Percentiles rank a stretch among this genome's conserved stretches.
Conservation (phyloP, 345 rosid species). For the Cochlearia excelsa region DNA sequence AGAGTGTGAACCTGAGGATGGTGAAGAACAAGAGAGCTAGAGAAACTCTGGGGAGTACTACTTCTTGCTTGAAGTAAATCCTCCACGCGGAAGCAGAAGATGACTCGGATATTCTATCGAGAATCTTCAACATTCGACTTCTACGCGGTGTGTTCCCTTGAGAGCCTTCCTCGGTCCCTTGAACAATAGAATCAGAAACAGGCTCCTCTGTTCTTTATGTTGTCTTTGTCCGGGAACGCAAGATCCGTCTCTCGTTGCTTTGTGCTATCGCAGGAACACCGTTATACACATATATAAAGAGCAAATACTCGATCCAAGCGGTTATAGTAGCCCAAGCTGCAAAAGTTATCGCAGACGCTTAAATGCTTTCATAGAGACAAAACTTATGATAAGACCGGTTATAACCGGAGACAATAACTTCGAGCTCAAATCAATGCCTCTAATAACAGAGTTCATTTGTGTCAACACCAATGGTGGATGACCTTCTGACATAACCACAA, state of each 20-base stretch:
- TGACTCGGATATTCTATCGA: constrained; percentile 36
- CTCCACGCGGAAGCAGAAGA: constrained; percentile 68
- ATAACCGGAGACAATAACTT: constrained; percentile 81
- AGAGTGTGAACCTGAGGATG: constrained; percentile 61
- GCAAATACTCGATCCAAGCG: constrained; percentile 80
- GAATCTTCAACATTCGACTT: constrained; percentile 25
- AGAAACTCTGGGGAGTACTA: constrained; percentile 67
- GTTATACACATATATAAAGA: constrained; percentile 56
- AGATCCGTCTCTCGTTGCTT: constrained; percentile 48
- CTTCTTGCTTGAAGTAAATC: constrained; percentile 59
- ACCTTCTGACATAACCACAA: constrained; percentile 76
- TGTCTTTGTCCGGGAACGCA: constrained; percentile 22
- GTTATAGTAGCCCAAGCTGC: constrained; percentile 51
- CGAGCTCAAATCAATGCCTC: constrained; percentile 75
- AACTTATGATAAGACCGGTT: constrained; percentile 77
- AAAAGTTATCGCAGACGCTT: constrained; percentile 64
- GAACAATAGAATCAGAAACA: constrained; percentile 8
- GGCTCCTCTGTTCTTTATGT: constrained; percentile 5
- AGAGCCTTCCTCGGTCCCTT: constrained; percentile 4
- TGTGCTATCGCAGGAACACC: constrained; percentile 58
- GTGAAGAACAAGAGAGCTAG: constrained; percentile 82
- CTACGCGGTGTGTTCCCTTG: background rate
- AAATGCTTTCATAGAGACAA: constrained; percentile 67
- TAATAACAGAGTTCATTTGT: constrained; percentile 62
- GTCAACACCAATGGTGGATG: constrained; percentile 52